Conservation (phyloP, 2,329 filamentous ascomycete species). For the Neurospora crassa region DNA sequence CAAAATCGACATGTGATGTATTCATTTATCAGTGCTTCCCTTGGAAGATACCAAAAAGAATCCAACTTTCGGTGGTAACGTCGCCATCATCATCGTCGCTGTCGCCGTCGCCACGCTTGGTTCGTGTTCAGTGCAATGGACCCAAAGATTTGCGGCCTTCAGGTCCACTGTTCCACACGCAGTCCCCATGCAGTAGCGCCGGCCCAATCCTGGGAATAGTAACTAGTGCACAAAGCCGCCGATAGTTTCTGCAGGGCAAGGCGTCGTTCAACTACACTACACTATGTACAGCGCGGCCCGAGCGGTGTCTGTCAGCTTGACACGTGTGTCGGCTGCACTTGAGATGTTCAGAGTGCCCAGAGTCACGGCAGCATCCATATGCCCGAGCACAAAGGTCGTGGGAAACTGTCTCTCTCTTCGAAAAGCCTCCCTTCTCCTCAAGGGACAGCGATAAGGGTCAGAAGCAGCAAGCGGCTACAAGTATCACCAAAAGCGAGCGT, state of each 20-base stretch:
- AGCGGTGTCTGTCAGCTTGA: slow-evolving; percentile 13
- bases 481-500: not conserved
- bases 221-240: not conserved
- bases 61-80: not conserved
- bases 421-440: not conserved
- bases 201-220: not conserved
- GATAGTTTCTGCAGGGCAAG: slow-evolving; percentile 3
- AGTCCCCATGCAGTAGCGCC: not conserved
- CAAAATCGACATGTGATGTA: too few relatives aligned
- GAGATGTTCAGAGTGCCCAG: not conserved
- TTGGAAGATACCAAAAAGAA: too few relatives aligned
- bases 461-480: not conserved
- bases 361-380: not conserved
- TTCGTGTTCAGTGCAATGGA: not conserved
- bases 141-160: not conserved
- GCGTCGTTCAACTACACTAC: not conserved
- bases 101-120: not conserved
- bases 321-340: slow-evolving; percentile 15
- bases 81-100: not conserved
- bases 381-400: not conserved
- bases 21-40: not conserved
- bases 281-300: not conserved
- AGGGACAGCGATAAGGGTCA: not conserved
- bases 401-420: not conserved
- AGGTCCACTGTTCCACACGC: not conserved